Percentiles rank a stretch among this genome's conserved stretches.
phyloP scores from a whole-genome alignment of 768 basidiomycete species.

The Pleurotus tuoliensis region DNA sequence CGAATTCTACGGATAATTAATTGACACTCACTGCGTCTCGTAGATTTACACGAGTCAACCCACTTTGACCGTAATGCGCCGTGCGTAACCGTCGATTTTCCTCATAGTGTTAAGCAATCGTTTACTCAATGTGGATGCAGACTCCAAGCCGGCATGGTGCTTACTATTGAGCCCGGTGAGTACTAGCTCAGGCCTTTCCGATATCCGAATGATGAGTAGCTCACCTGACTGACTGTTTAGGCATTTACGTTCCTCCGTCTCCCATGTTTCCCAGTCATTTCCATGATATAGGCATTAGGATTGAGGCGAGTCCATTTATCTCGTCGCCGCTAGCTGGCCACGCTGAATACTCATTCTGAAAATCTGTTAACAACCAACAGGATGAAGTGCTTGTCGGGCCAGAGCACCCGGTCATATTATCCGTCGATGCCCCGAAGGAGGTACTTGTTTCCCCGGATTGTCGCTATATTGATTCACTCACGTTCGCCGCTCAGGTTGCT shows the following conservation, averaged over 20 bases:
- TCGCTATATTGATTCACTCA: background rate
- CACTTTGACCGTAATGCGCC: constrained; percentile 50
- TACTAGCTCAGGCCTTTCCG: constrained; percentile 1
- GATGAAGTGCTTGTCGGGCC: constrained; percentile 74
- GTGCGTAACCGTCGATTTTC: constrained; percentile 31
- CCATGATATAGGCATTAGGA: constrained; percentile 88
- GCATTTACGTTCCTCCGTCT: constrained; percentile 84
- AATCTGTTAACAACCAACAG: constrained; percentile 21
- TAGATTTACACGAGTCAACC: constrained; percentile 87
- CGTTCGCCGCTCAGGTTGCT: constrained; percentile 23
- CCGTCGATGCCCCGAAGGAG: constrained; percentile 80
- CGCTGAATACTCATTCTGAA: background rate
- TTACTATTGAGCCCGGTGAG: constrained; percentile 86
- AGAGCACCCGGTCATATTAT: constrained; percentile 58
- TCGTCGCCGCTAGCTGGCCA: background rate
- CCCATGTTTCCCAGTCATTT: constrained; percentile 80
- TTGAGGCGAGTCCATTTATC: constrained; percentile 54
- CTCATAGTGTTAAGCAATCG: background rate
- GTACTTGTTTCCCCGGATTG: constrained; percentile 26
- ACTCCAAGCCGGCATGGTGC: constrained; percentile 80
- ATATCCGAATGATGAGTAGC: constrained; percentile 5
- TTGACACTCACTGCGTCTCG: constrained; percentile 1
- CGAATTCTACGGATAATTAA: background rate
- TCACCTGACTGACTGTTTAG: constrained; percentile 25
- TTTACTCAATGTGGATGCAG: constrained; percentile 31